A percentile compares a stretch with the other conserved stretches of the same genome.
These are phyloP conservation scores for Onygena corvina DNA, from an alignment of 2,329 filamentous ascomycete genomes.

Conservation along the genomic window DNA sequence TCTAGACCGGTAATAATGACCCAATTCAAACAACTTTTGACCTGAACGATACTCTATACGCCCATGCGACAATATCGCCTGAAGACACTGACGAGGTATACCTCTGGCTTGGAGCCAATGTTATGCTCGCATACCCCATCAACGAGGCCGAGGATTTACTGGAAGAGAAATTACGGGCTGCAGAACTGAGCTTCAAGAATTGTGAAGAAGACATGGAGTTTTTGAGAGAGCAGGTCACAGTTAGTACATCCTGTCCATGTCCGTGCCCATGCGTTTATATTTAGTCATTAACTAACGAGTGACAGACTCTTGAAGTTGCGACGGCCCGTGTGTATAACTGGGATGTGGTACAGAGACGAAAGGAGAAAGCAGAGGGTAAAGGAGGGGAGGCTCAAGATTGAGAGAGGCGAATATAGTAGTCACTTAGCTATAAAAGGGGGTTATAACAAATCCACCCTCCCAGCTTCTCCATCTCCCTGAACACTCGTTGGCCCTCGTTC, in stretches of 20 bases:
- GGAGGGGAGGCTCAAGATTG: slow-evolving; percentile 32
- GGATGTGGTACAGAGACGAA: slow-evolving; percentile 91
- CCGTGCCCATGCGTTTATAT: neutral
- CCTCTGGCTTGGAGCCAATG: slow-evolving; percentile 95
- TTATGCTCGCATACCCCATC: slow-evolving; percentile 92
- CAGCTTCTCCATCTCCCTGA: neutral
- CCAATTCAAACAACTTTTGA: slow-evolving; percentile 88
- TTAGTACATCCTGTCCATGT: slow-evolving; percentile 35
- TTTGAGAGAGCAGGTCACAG: slow-evolving; percentile 88
- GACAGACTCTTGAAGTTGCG: slow-evolving; percentile 85
- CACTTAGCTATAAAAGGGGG: neutral
- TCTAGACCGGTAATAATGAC: slow-evolving; percentile 27
- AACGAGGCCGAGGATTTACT: slow-evolving; percentile 73
- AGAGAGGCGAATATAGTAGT: slow-evolving; percentile 3
- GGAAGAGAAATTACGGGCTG: slow-evolving; percentile 62
- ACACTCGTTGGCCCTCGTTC: neutral
- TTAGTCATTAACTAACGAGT: neutral
- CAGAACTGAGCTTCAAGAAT: slow-evolving; percentile 67
- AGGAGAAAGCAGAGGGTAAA: slow-evolving; percentile 57
- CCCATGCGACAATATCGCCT: slow-evolving; percentile 68
- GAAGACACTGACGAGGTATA: slow-evolving; percentile 72
- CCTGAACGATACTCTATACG: slow-evolving; percentile 89
- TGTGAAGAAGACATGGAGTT: slow-evolving; percentile 97
- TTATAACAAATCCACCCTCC: neutral
- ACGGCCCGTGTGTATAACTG: slow-evolving; percentile 98